Base-by-base conservation (phyloP, 371 early-diverging fungal species). In the Rhizopus arrhizus region DNA sequence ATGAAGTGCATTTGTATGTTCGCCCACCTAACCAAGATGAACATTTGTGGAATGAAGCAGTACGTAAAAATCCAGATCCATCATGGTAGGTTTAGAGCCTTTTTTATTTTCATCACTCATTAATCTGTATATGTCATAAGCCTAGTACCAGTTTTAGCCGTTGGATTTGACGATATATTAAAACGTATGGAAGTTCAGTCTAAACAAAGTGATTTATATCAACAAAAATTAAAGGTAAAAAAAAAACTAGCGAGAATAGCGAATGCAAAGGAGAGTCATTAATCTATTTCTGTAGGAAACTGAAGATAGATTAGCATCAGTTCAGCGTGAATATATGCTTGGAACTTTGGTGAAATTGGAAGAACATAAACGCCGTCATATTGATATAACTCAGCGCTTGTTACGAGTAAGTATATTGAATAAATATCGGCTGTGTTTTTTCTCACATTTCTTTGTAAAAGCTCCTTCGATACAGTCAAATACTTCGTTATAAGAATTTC, bases 91-190 rank as follows among this genome's bases (percentile, higher is more conserved):
- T 53, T n/a, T 33, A 29, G n/a, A 13, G 28, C n/a, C 2, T 31
- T 10, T 32, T 10, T 12, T 43, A 43, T 43, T 43, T 43, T 43
- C 11, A 5, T 43, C 8, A 4, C 13, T 43, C 5, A 4, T 9
- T n/a, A 36, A 36, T 36, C 11, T 6, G 11, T 2, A 9, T 36
- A 5, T 11, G 4, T 13, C 5, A 11, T 31, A 22, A 90, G 93
- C 58, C 46, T 62, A 34, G 69, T 69, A 10, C 69, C 96, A 8
- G 94, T 90, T 3, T 70, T 94, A n/a, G 96, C 95, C 2, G 82
- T 89, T 48, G 95, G 96, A 28, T 95, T 93, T 64, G 91, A 85
- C 4, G 95, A 93, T 62, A 75, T 95, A 29, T 81, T 91, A 56
- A 92, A 91, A 72, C 84, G 96, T 28, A 86, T 91, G 65, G 86